Evolutionary conservation across 805 yeast genomes (phyloP), one percentile per base, ranked within the genome.

Genomic region (Nakazawaea peltata): DNA sequence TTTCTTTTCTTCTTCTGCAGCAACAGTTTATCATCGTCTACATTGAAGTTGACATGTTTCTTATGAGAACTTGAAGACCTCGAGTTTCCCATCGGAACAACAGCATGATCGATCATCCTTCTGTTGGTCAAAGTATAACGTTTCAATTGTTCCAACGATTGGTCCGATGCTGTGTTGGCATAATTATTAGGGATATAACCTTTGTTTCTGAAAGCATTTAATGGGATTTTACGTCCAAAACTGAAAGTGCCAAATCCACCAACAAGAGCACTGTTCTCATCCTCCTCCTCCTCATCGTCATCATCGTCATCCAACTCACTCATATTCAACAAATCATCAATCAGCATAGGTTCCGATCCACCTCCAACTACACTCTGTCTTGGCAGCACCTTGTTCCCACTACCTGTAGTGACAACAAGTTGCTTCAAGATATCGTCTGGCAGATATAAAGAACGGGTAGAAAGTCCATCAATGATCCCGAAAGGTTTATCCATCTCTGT

Each of bases 391-490:
- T 28, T 28, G 15, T 33, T 32, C 21, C 19, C 27, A 22, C 34
- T 34, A 27, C 34, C 35, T 12, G 36, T 27, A 19, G 35, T 25
- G n/a, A 13, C 17, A 34, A 23, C n/a, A 52, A 56, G 30, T 49
- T 50, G 37, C 48, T 40, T 14, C 49, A 44, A 0, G 51, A 45
- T 1, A 51, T 46, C 31, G 49, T 39, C 26, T 45, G 49, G 37
- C 1, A 82, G 81, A 43, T 74, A 62, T 43, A 90, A 62, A 2
- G 94, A 81, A 37, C 96, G 69, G 0, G 97, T 92, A 0, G 95
- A 79, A 21, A 85, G 69, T 4, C 98, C 98, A 54, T 90, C 97
- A 50, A 90, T 90, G 40, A 90, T 86, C 16, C 96, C 94, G 56
- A 83, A 86, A 1, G 95, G 96, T 48, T 85, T 79, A 38, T 57